Evolutionary conservation across 2,329 filamentous ascomycete genomes (phyloP).

Genomic region (Hypoxylon sp.): DNA sequence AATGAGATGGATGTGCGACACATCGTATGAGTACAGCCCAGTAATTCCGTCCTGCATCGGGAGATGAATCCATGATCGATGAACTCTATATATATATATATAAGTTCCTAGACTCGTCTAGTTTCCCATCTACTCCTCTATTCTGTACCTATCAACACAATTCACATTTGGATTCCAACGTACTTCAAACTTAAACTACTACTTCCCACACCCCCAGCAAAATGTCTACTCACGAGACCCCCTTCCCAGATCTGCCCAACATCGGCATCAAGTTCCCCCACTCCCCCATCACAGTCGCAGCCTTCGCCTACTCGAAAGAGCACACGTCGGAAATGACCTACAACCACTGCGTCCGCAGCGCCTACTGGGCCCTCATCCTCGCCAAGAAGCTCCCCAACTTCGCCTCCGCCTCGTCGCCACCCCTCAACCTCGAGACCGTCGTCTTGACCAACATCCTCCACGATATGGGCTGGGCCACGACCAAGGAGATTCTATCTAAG

Average conservation of each 20-base stretch:
- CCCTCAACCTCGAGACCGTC: slow-evolving; percentile 38
- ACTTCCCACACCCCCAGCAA: neutral
- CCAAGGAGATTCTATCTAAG: slow-evolving; percentile 17
- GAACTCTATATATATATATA: neutral
- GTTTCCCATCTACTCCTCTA: neutral
- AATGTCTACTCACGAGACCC: slow-evolving; percentile 31
- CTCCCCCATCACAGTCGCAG: slow-evolving; percentile 41
- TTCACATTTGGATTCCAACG: neutral
- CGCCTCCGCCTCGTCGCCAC: neutral
- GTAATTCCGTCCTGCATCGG: neutral
- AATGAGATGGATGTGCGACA: neutral
- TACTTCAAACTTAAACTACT: neutral
- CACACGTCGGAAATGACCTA: slow-evolving; percentile 41
- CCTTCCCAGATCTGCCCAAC: slow-evolving; percentile 42
- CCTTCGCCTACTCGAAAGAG: slow-evolving; percentile 43
- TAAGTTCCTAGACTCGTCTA: neutral
- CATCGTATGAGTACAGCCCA: neutral
- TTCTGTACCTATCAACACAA: neutral
- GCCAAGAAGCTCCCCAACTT: slow-evolving; percentile 37
- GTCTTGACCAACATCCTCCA: slow-evolving; percentile 45
- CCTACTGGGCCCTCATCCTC: slow-evolving; percentile 45
- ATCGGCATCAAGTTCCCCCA: slow-evolving; percentile 42
- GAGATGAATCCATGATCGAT: neutral
- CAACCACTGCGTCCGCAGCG: slow-evolving; percentile 48
- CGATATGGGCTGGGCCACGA: slow-evolving; percentile 46